Conservation (phyloP, 2,329 filamentous ascomycete species). For the Colletotrichum gigasporum region DNA sequence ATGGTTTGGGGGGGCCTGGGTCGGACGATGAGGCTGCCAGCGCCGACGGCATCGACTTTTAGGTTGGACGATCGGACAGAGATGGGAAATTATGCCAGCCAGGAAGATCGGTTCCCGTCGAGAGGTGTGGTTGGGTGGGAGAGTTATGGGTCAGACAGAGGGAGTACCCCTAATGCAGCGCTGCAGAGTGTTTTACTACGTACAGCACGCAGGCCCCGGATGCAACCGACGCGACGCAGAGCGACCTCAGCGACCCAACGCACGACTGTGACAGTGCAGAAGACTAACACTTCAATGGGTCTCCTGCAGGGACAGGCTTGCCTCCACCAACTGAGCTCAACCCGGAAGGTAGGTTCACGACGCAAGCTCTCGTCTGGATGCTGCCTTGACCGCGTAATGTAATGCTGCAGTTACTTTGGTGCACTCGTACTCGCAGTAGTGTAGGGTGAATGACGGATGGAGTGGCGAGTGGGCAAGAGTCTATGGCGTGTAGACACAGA, state of each 20-base stretch:
- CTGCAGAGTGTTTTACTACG: background rate
- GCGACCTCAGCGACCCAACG: too few relatives aligned
- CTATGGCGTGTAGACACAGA: background rate
- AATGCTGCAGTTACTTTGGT: too few relatives aligned
- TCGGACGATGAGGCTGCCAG: conserved; percentile 20
- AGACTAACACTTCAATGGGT: too few relatives aligned
- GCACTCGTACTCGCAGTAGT: too few relatives aligned
- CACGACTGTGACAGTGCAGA: too few relatives aligned
- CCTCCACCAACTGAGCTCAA: conserved; percentile 11
- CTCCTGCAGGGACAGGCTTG: conserved; percentile 10
- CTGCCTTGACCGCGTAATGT: conserved; percentile 1
- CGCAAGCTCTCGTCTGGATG: background rate
- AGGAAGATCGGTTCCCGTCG: background rate
- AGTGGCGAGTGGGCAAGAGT: background rate
- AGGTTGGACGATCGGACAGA: conserved; percentile 13
- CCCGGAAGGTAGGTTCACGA: conserved; percentile 21
- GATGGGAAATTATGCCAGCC: conserved; percentile 1
- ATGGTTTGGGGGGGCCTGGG: background rate
- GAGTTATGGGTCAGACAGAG: background rate
- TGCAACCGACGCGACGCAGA: too few relatives aligned
- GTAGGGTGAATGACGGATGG: too few relatives aligned
- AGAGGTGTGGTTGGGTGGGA: background rate
- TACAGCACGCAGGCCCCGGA: background rate
- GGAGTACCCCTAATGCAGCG: background rate
- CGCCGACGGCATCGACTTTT: conserved; percentile 23